phyloP scores from a whole-genome alignment of 306 rosid species.

The Malus orientalis region DNA sequence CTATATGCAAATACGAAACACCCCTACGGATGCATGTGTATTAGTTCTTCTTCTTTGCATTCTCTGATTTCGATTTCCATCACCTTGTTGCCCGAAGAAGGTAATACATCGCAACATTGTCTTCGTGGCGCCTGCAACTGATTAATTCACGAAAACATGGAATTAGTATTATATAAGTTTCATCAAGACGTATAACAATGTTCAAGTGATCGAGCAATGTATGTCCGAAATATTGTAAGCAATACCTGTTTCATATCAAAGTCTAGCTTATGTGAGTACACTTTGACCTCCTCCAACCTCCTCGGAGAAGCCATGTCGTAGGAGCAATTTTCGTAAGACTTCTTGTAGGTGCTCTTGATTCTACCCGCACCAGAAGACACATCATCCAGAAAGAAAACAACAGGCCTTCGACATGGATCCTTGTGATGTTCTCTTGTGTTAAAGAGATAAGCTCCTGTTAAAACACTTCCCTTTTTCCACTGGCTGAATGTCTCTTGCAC shows the following conservation, averaged over 20 bases:
- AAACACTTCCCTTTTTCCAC: constrained; percentile 41
- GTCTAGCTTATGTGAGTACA: constrained; percentile 51
- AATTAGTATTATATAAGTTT: not conserved
- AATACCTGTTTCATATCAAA: constrained; percentile 53
- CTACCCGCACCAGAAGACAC: constrained; percentile 26
- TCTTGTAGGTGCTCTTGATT: constrained; percentile 44
- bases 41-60: constrained; percentile 62
- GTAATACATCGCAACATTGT: constrained; percentile 71
- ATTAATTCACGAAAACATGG: constrained; percentile 4
- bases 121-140: constrained; percentile 91
- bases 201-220: not conserved
- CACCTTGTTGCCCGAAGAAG: constrained; percentile 21
- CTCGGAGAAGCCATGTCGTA: constrained; percentile 32
- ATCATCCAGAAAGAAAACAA: constrained; percentile 49
- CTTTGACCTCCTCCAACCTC: constrained; percentile 54
- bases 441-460: constrained; percentile 43
- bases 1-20: not conserved
- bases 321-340: constrained; percentile 49
- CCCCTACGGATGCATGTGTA: constrained; percentile 32
- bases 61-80: constrained; percentile 69
- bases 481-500: constrained; percentile 62
- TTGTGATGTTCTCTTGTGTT: constrained; percentile 35
- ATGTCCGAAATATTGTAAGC: not conserved
- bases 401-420: constrained; percentile 62
- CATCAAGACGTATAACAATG: not conserved